Evolutionary conservation across 1,284 basidiomycete genomes (phyloP).

Genomic region (Coniferiporia weirii): DNA sequence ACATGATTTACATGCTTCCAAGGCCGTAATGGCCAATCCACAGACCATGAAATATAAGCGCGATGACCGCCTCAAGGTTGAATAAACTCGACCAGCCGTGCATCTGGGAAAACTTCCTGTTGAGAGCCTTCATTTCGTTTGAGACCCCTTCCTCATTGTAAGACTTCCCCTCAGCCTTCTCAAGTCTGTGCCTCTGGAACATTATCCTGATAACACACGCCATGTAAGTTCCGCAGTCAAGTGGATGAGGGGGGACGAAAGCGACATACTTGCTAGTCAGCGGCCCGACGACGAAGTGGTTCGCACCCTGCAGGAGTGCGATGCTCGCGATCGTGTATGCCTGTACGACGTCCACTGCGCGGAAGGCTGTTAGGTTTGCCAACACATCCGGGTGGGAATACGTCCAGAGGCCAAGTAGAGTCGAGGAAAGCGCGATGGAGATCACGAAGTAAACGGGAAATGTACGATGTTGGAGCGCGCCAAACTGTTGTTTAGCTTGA

Average conservation of each 20-base stretch:
- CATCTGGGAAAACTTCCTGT: slow-evolving; percentile 55
- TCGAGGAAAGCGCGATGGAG: slow-evolving; percentile 50
- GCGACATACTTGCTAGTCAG: slow-evolving; percentile 57
- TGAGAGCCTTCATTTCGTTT: slow-evolving; percentile 60
- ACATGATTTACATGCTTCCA: slow-evolving; percentile 5
- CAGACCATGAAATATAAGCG: slow-evolving; percentile 66
- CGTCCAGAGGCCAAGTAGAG: slow-evolving; percentile 58
- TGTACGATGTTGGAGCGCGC: slow-evolving; percentile 66
- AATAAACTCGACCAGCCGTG: slow-evolving; percentile 67
- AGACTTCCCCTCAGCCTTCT: slow-evolving; percentile 68
- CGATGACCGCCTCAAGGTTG: slow-evolving; percentile 58
- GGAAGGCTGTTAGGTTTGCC: slow-evolving; percentile 41
- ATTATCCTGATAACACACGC: slow-evolving; percentile 44
- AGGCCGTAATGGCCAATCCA: slow-evolving; percentile 57
- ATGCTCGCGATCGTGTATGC: slow-evolving; percentile 56
- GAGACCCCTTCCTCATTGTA: slow-evolving; percentile 66
- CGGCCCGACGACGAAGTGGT: slow-evolving; percentile 59
- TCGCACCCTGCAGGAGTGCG: slow-evolving; percentile 46
- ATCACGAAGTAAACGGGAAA: slow-evolving; percentile 74
- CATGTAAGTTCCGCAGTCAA: not conserved
- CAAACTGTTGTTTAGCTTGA: slow-evolving; percentile 66
- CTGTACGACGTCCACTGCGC: slow-evolving; percentile 61
- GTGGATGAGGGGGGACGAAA: slow-evolving; percentile 1
- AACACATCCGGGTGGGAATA: slow-evolving; percentile 59
- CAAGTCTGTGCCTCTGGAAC: slow-evolving; percentile 66